Evolutionary conservation across 805 yeast species (phyloP).

Genomic region (Kodamaea laetipori): DNA sequence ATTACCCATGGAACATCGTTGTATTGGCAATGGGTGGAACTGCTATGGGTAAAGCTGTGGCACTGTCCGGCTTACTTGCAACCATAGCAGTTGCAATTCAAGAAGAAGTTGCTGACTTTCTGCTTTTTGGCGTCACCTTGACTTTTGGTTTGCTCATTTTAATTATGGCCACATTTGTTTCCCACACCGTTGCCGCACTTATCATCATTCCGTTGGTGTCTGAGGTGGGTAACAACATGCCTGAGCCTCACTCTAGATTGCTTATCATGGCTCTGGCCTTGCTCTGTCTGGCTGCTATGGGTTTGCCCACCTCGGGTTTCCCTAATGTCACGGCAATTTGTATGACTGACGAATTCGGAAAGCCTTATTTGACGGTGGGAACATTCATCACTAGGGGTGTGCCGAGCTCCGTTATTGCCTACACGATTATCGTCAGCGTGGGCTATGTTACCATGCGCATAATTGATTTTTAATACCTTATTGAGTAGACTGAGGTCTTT

Average conservation of each 20-base stretch:
- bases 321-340: slow-evolving; percentile 48
- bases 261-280: slow-evolving; percentile 46
- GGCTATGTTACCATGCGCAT: slow-evolving; percentile 43
- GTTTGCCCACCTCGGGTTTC: slow-evolving; percentile 47
- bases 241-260: slow-evolving; percentile 39
- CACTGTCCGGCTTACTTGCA: slow-evolving; percentile 81
- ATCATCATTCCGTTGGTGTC: slow-evolving; percentile 45
- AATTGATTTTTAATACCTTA: slow-evolving; percentile 15
- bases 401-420: slow-evolving; percentile 42
- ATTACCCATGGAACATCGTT: slow-evolving; percentile 95
- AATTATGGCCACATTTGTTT: slow-evolving; percentile 45
- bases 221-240: slow-evolving; percentile 42
- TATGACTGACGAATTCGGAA: slow-evolving; percentile 45
- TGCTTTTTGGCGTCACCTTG: slow-evolving; percentile 70
- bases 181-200: slow-evolving; percentile 48
- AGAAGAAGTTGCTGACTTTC: slow-evolving; percentile 60
- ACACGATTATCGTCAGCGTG: slow-evolving; percentile 35
- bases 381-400: slow-evolving; percentile 47
- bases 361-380: slow-evolving; percentile 41
- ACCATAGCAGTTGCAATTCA: slow-evolving; percentile 77
- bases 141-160: slow-evolving; percentile 55
- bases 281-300: slow-evolving; percentile 48
- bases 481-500: slow-evolving; percentile 17
- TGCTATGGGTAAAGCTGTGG: slow-evolving; percentile 92
- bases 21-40: slow-evolving; percentile 97